Base-by-base conservation (phyloP, 768 basidiomycete genomes). In the Termitomyces heimii region DNA sequence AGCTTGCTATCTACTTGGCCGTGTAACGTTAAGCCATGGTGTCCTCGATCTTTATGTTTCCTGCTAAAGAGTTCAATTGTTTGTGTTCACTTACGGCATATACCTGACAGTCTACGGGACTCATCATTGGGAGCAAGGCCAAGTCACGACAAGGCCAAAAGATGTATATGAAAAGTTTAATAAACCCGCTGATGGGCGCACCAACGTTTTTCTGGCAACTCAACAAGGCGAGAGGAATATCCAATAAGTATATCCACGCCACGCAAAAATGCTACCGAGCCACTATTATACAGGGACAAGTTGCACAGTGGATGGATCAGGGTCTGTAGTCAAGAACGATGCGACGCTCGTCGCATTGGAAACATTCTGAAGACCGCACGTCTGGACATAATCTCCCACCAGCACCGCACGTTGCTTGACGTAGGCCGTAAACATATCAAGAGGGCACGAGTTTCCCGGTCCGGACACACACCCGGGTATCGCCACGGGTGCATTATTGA, bases 391-490 rank as follows among this genome's bases (percentile, higher is more conserved):
- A 55, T 76, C 72, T 2, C 77, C 77, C 16, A 68, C 65, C 3
- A 63, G 57, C 6, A 35, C 49, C 3, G 58, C 70, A 26, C 70
- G 70, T 39, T 56, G 59, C 18, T 67, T 58, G 8, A 77, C 65
- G 56, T 72, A 71, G 18, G 40, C 28, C 5, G 60, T 66, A 51
- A 79, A 79, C 14, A 66, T 46, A 4, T 61, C 58, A 39, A 79
- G 59, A 0, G 73, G 70, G 63, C 77, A 78, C 5, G 70, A 71
- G 6, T 65, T 59, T 1, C 74, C 75, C 0, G 77, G 77, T 2
- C 77, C 77, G 4, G 69, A 68, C 0, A 64, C 56, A 56, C 77
- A 79, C 18, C 67, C 69, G 0, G 77, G 76, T 20, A 79, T 68
- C 0, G 73, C 71, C 0, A 77, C 70, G 5, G 74, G 73, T 7